Conservation (phyloP, 805 yeast genomes). For the Hanseniaspora thailandica region DNA sequence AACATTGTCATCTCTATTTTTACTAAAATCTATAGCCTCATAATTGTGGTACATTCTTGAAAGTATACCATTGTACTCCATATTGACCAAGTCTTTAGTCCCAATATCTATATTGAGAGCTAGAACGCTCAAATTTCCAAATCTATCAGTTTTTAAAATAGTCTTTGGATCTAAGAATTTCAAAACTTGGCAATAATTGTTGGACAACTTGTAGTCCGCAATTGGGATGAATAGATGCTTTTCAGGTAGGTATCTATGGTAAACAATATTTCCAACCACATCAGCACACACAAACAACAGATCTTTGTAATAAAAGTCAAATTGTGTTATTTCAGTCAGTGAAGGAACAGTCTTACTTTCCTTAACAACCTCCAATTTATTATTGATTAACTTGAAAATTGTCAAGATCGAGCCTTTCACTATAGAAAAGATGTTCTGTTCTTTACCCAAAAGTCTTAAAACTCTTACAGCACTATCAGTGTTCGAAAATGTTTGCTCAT, state of each 20-base stretch:
- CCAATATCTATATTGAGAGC: background rate
- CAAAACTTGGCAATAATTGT: background rate
- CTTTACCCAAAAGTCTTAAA: background rate
- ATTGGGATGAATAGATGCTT: constrained; percentile 1
- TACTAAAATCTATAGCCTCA: background rate
- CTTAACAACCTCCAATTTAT: background rate
- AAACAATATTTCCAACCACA: background rate
- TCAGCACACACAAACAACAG: constrained; percentile 1
- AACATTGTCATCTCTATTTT: constrained; percentile 13
- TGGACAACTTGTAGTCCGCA: constrained; percentile 4
- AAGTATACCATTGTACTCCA: background rate
- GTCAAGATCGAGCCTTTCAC: background rate
- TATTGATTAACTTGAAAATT: background rate
- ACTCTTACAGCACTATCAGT: background rate
- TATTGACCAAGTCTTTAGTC: background rate
- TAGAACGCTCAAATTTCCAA: constrained; percentile 4
- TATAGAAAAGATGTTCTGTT: background rate
- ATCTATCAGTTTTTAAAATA: constrained; percentile 8
- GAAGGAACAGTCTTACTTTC: constrained; percentile 2
- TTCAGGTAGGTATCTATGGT: background rate
- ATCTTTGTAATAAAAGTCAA: background rate
- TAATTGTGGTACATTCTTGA: background rate
- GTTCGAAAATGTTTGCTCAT: background rate
- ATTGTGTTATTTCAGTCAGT: background rate
- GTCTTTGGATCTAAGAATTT: constrained; percentile 9